phyloP scores from a whole-genome alignment of 331 rosid species.

The Erythrophleum ivorense region DNA sequence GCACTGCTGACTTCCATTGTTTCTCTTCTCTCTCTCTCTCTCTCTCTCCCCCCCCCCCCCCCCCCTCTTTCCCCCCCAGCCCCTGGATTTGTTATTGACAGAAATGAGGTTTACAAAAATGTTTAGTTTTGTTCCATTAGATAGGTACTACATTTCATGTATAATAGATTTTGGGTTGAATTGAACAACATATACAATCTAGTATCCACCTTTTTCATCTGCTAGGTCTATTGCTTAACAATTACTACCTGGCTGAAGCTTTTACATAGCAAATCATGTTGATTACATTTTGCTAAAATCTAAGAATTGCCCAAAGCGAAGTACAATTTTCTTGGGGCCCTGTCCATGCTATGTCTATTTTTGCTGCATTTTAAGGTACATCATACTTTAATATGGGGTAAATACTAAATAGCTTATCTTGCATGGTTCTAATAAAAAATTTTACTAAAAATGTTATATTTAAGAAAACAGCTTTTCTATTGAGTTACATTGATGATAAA shows the following conservation, averaged over 20 bases:
- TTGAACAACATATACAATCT: constrained; percentile 8
- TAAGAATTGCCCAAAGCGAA: constrained; percentile 8
- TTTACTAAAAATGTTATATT: background rate
- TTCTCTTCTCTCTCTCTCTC: background rate
- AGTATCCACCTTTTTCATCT: background rate
- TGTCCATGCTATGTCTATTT: background rate
- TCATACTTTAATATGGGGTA: background rate
- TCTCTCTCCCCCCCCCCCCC: background rate
- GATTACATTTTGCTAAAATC: constrained; percentile 14
- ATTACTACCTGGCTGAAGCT: constrained; percentile 11
- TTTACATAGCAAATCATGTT: background rate
- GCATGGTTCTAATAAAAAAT: background rate
- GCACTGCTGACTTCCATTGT: constrained; percentile 7
- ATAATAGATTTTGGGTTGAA: background rate
- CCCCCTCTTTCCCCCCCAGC: background rate
- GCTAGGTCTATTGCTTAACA: background rate
- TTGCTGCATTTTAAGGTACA: background rate
- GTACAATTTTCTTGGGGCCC: constrained; percentile 1
- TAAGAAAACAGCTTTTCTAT: background rate
- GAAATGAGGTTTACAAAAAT: background rate
- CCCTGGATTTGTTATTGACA: background rate
- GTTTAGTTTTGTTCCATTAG: constrained; percentile 24
- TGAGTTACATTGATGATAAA: background rate
- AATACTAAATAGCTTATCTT: background rate
- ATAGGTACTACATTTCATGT: constrained; percentile 11